These are phyloP conservation scores for Populus davidiana DNA, from an alignment of 345 rosid genomes.

Conservation along the genomic window DNA sequence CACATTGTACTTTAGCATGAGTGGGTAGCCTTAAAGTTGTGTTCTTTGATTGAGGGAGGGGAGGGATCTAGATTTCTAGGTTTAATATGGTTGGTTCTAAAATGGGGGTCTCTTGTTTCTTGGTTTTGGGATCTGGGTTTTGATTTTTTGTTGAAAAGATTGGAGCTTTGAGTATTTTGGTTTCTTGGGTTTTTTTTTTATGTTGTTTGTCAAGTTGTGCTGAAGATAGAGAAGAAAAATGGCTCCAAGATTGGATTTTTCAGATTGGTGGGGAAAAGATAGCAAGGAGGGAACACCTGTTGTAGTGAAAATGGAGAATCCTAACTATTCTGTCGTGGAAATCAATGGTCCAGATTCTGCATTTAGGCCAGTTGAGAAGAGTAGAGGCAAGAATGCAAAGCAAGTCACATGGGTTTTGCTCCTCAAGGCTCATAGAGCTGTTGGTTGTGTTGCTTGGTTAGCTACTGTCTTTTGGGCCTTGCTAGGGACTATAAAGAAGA, in stretches of 20 bases:
- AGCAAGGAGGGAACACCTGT: conserved; percentile 73
- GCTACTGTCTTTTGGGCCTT: conserved; percentile 71
- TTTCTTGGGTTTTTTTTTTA: conserved; percentile 7
- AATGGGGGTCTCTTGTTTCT: conserved; percentile 33
- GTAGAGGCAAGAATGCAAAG: conserved; percentile 80
- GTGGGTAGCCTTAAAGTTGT: conserved; percentile 24
- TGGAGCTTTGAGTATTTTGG: not conserved
- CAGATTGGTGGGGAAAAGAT: conserved; percentile 65
- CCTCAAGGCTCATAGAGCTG: conserved; percentile 85
- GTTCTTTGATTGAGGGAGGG: conserved; percentile 6
- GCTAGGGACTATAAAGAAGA: conserved; percentile 69
- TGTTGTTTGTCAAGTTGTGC: not conserved
- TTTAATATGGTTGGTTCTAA: conserved; percentile 15
- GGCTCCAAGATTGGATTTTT: conserved; percentile 71
- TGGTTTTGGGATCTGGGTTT: conserved; percentile 49
- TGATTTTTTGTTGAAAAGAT: conserved; percentile 18
- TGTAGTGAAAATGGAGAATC: conserved; percentile 84
- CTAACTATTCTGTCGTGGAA: conserved; percentile 78
- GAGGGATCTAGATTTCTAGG: conserved; percentile 22
- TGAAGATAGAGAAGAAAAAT: conserved; percentile 25
- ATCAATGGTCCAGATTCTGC: conserved; percentile 85
- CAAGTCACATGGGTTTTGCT: conserved; percentile 92
- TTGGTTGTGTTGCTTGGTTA: conserved; percentile 76
- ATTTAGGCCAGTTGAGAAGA: conserved; percentile 74
- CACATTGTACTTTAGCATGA: conserved; percentile 34